Percentiles rank a stretch among this genome's conserved stretches.
phyloP scores from a whole-genome alignment of 116 monocot species.

The Iris pallida region DNA sequence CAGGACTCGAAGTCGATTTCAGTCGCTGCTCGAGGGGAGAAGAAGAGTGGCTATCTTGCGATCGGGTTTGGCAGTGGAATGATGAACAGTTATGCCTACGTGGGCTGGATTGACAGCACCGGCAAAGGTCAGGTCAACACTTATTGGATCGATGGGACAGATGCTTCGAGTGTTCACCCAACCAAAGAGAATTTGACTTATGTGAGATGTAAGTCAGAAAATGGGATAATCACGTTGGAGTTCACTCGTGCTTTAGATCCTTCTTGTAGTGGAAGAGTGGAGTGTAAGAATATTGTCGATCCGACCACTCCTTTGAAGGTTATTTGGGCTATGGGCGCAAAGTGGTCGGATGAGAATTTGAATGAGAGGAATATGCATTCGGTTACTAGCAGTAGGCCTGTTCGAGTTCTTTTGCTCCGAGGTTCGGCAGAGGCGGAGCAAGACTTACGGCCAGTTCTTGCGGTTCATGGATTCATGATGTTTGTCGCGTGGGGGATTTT shows the following conservation, averaged over 20 bases:
- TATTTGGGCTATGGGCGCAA: slow-evolving; percentile 92
- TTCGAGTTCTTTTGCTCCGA: slow-evolving; percentile 61
- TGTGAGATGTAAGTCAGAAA: slow-evolving; percentile 65
- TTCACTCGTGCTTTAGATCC: slow-evolving; percentile 70
- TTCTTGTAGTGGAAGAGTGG: slow-evolving; percentile 69
- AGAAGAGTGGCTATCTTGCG: slow-evolving; percentile 93
- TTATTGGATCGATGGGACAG: slow-evolving; percentile 80
- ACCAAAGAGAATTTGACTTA: slow-evolving; percentile 72
- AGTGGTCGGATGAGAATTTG: slow-evolving; percentile 63
- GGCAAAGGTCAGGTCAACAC: slow-evolving; percentile 69
- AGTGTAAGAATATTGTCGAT: slow-evolving; percentile 89
- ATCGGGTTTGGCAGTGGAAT: slow-evolving; percentile 85
- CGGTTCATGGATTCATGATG: slow-evolving; percentile 99
- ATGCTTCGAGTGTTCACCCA: slow-evolving; percentile 56
- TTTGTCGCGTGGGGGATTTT: slow-evolving; percentile 95
- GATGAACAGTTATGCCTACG: slow-evolving; percentile 90
- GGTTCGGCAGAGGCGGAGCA: slow-evolving; percentile 90
- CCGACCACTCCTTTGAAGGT: slow-evolving; percentile 78
- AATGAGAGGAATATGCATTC: slow-evolving; percentile 92
- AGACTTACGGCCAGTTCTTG: slow-evolving; percentile 90
- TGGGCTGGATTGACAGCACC: slow-evolving; percentile 80
- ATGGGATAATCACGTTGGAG: slow-evolving; percentile 87
- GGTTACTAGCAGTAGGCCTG: slow-evolving; percentile 57
- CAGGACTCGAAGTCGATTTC: slow-evolving; percentile 62
- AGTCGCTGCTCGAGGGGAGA: slow-evolving; percentile 83